A percentile compares a stretch with the other conserved stretches of the same genome.
Conservation (phyloP, 2,329 filamentous ascomycete species). For the Venturia asperata region DNA sequence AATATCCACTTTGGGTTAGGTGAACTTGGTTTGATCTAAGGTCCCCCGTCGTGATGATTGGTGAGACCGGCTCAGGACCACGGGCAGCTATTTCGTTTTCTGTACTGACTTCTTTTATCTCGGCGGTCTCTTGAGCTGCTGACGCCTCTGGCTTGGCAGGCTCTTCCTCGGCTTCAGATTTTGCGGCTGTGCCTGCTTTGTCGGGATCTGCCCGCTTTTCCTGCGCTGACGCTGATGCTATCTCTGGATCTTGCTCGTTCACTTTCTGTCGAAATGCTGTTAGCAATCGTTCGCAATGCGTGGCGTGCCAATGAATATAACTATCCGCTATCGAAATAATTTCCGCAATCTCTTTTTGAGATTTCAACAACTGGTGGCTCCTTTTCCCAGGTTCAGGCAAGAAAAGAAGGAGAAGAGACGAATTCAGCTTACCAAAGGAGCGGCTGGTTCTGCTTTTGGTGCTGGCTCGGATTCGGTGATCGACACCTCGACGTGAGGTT, state of each 20-base stretch:
- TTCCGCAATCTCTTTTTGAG: no score
- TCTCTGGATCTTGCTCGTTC: not conserved
- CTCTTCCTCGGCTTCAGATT: not conserved
- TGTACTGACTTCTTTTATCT: not conserved
- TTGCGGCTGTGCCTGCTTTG: not conserved
- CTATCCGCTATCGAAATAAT: no score
- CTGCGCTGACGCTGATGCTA: not conserved
- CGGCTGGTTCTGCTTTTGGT: not conserved
- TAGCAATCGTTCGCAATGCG: not conserved
- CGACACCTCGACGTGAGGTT: not conserved
- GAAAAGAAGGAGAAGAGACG: not conserved
- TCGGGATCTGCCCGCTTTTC: not conserved
- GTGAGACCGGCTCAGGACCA: not conserved
- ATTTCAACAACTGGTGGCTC: no score
- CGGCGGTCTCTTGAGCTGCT: not conserved
- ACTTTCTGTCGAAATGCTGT: not conserved
- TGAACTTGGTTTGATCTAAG: not conserved
- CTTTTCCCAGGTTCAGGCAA: no score
- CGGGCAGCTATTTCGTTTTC: not conserved
- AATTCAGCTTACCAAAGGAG: not conserved
- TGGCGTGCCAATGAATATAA: not conserved
- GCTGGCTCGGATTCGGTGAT: not conserved
- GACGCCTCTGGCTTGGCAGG: not conserved
- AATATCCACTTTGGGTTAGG: not conserved
- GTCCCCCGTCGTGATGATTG: not conserved